phyloP scores from a whole-genome alignment of 2,329 filamentous ascomycete genomes.

The Allantophomopsis lycopodina region DNA sequence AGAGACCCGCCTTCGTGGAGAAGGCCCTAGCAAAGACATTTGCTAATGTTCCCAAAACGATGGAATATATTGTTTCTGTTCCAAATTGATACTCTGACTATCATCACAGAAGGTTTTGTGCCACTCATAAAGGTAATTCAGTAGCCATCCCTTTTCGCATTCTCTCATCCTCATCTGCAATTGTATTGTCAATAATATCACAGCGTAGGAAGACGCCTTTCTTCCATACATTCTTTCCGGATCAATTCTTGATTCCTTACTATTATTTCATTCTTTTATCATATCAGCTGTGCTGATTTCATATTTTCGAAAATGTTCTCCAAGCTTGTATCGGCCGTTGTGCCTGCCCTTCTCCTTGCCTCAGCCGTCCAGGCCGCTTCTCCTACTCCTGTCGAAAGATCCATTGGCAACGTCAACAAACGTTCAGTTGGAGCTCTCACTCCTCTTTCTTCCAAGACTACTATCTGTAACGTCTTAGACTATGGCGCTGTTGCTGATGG shows the following conservation, averaged over 20 bases:
- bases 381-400: no score
- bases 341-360: neutral
- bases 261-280: neutral
- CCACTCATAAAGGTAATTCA: neutral
- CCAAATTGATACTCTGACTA: neutral
- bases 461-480: conserved; percentile 25
- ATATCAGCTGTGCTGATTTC: neutral
- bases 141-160: neutral
- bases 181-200: neutral
- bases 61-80: neutral
- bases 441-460: neutral
- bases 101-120: neutral
- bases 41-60: neutral
- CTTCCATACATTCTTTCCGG: neutral
- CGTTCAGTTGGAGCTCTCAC: neutral
- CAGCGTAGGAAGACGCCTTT: neutral
- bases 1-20: no score
- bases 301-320: conserved; percentile 1
- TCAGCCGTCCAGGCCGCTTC: neutral
- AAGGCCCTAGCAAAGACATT: no score
- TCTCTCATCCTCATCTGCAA: neutral
- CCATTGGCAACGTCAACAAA: neutral
- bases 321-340: neutral
- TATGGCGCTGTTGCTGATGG: conserved; percentile 29
- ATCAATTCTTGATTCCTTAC: neutral